Evolutionary conservation across 257 asterid species (phyloP).

Genomic region (Penstemon eatonii): DNA sequence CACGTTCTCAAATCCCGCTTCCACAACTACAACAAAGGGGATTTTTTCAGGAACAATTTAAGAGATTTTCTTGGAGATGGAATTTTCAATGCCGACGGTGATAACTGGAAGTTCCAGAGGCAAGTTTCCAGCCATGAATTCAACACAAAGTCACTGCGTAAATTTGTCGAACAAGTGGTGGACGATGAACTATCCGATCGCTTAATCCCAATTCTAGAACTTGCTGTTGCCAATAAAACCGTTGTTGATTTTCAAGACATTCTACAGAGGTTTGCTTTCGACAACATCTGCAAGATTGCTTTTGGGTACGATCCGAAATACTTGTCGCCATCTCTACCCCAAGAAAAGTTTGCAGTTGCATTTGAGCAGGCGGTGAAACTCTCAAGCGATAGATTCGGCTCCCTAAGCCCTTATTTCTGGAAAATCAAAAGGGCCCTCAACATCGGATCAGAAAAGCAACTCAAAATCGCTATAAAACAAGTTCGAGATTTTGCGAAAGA

Average conservation of each 20-base stretch:
- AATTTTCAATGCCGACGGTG: constrained; percentile 48
- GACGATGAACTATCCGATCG: constrained; percentile 40
- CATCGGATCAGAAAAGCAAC: constrained; percentile 41
- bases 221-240: constrained; percentile 21
- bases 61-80: constrained; percentile 46
- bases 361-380: constrained; percentile 37
- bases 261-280: constrained; percentile 45
- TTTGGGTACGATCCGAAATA: constrained; percentile 45
- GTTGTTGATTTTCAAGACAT: constrained; percentile 12
- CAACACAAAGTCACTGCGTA: constrained; percentile 43
- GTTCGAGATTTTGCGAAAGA: constrained; percentile 37
- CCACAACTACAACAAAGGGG: constrained; percentile 39
- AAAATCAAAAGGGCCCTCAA: constrained; percentile 3
- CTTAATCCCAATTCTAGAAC: constrained; percentile 33
- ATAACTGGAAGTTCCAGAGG: constrained; percentile 48
- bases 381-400: constrained; percentile 24
- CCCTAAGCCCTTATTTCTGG: constrained; percentile 24
- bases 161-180: constrained; percentile 37
- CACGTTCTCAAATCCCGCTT: constrained; percentile 43
- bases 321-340: constrained; percentile 38
- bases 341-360: constrained; percentile 36
- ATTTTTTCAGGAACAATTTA: not conserved
- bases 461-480: constrained; percentile 23
- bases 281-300: constrained; percentile 41
- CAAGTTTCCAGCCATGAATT: constrained; percentile 49